A percentile compares a stretch with the other conserved stretches of the same genome.
phyloP scores from a whole-genome alignment of 495 filamentous ascomycete species.

The Penicillium roqueforti region DNA sequence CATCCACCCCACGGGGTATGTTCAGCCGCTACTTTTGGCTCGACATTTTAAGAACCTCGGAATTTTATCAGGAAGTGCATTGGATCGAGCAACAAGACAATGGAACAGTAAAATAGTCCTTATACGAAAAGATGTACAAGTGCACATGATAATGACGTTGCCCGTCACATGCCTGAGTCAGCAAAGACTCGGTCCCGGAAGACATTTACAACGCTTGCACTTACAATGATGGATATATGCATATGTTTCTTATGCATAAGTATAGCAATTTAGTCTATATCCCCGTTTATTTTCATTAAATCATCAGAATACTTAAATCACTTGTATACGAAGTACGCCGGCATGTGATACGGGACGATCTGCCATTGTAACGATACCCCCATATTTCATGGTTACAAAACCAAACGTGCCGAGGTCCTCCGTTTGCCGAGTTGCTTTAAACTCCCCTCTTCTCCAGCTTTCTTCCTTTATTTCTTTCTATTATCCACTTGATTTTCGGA shows the following conservation, averaged over 20 bases:
- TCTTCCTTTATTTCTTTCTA: conserved; percentile 16
- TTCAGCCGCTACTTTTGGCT: conserved; percentile 1
- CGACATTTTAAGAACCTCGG: neutral
- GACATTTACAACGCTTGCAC: too few relatives aligned
- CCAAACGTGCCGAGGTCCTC: conserved; percentile 45
- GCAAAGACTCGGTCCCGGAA: conserved; percentile 17
- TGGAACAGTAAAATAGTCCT: neutral
- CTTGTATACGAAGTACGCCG: conserved; percentile 12
- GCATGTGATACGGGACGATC: conserved; percentile 41
- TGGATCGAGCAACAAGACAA: neutral
- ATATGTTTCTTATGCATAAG: neutral
- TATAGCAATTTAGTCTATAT: too few relatives aligned
- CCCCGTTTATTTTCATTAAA: too few relatives aligned
- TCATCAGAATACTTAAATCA: too few relatives aligned
- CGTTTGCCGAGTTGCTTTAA: conserved; percentile 40
- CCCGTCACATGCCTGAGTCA: conserved; percentile 36
- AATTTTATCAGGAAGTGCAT: neutral
- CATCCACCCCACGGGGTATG: conserved; percentile 3
- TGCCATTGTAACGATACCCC: conserved; percentile 29
- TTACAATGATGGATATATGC: neutral
- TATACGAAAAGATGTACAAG: neutral
- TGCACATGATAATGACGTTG: conserved; percentile 27
- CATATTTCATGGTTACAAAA: conserved; percentile 15
- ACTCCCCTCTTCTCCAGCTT: conserved; percentile 27
- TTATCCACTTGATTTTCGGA: conserved; percentile 18